These are phyloP conservation scores for Sporothrix luriei DNA, from an alignment of 2,329 filamentous ascomycete genomes.

Conservation along the genomic window DNA sequence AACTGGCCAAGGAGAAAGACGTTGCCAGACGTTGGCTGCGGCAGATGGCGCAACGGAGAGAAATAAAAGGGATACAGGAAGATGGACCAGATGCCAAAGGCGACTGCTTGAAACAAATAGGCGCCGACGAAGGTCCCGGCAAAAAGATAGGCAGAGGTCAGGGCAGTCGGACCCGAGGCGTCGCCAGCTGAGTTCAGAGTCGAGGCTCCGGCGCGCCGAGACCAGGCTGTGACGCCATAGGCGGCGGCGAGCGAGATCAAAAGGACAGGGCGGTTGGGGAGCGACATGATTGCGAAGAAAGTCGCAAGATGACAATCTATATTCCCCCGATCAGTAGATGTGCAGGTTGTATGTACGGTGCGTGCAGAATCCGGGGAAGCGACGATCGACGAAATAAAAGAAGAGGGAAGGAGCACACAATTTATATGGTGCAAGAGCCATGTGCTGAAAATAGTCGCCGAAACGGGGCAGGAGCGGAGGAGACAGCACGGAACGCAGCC, in stretches of 20 bases:
- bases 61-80: slow-evolving; percentile 55
- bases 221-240: slow-evolving; percentile 28
- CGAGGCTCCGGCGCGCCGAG: slow-evolving; percentile 10
- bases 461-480: slow-evolving; percentile 21
- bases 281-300: slow-evolving; percentile 8
- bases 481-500: neutral
- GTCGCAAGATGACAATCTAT: neutral
- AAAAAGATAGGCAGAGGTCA: slow-evolving; percentile 43
- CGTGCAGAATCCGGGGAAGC: neutral
- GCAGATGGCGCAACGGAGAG: slow-evolving; percentile 55
- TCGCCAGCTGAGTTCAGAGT: neutral
- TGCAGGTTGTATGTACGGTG: neutral
- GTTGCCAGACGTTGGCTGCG: slow-evolving; percentile 46
- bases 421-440: neutral
- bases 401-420: neutral
- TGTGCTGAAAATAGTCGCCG: slow-evolving; percentile 5
- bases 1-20: slow-evolving; percentile 56
- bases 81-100: slow-evolving; percentile 48
- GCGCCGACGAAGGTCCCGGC: slow-evolving; percentile 42
- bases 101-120: slow-evolving; percentile 45
- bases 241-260: slow-evolving; percentile 28
- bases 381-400: neutral
- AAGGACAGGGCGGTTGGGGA: slow-evolving; percentile 1
- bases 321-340: neutral
- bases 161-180: neutral